Evolutionary conservation across 192 early-diverging fungal genomes (phyloP).

Genomic region (Funneliformis geosporum): DNA sequence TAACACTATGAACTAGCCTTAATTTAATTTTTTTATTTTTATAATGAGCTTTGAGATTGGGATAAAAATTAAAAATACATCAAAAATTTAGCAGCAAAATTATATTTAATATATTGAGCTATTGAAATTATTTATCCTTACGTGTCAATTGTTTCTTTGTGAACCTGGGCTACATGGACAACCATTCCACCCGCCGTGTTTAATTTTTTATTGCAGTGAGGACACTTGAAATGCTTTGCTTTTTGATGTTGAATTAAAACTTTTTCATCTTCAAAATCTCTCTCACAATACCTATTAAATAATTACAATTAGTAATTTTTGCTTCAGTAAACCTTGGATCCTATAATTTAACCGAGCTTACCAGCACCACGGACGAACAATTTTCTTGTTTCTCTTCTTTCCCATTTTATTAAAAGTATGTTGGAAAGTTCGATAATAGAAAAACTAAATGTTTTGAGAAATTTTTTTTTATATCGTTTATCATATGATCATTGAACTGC

Average conservation of each 20-base stretch:
- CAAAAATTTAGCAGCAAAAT: background rate
- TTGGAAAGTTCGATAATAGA: background rate
- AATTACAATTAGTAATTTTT: background rate
- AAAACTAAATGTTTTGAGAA: background rate
- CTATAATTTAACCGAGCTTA: slow-evolving; percentile 33
- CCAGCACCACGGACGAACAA: slow-evolving; percentile 78
- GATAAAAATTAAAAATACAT: background rate
- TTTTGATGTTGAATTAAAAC: slow-evolving; percentile 91
- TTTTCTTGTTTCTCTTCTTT: slow-evolving; percentile 71
- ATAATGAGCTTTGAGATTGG: background rate
- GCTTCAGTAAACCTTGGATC: background rate
- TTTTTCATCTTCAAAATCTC: slow-evolving; percentile 95
- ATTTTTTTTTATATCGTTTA: too few relatives aligned
- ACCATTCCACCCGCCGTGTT: slow-evolving; percentile 90
- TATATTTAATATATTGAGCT: background rate
- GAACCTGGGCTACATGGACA: slow-evolving; percentile 89
- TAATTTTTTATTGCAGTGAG: slow-evolving; percentile 78
- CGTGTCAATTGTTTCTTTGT: slow-evolving; percentile 83
- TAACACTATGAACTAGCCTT: background rate
- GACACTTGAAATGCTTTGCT: slow-evolving; percentile 94
- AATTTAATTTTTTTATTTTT: background rate
- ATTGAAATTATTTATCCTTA: slow-evolving; percentile 39
- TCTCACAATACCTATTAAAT: slow-evolving; percentile 84
- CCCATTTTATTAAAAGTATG: slow-evolving; percentile 37
- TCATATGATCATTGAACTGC: too few relatives aligned